Conservation (phyloP, 768 basidiomycete species). For the Thelephora ganbajun region DNA sequence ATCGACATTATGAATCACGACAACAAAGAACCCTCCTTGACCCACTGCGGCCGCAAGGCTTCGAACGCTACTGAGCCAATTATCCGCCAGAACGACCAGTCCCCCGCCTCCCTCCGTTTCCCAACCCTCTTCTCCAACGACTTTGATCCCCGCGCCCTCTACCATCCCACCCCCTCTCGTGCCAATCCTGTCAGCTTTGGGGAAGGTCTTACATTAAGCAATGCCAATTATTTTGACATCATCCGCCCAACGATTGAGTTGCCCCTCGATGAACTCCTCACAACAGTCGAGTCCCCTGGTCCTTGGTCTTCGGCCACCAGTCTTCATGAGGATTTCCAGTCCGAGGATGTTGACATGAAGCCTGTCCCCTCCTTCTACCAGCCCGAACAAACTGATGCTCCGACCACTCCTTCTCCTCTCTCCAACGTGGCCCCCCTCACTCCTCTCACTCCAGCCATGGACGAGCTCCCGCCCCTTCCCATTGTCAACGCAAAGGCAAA, state of each 20-base stretch:
- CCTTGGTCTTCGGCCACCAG: slow-evolving; percentile 15
- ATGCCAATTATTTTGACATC: slow-evolving; percentile 39
- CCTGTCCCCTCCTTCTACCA: slow-evolving; percentile 9
- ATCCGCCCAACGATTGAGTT: slow-evolving; percentile 73
- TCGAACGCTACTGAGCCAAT: slow-evolving; percentile 5
- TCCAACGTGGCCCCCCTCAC: slow-evolving; percentile 23
- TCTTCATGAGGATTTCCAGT: slow-evolving; percentile 8
- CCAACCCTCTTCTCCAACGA: slow-evolving; percentile 60
- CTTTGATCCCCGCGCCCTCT: slow-evolving; percentile 66
- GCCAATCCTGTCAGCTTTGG: slow-evolving; percentile 64
- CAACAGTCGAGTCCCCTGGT: slow-evolving; percentile 25
- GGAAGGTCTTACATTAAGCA: slow-evolving; percentile 41
- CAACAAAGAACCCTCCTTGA: slow-evolving; percentile 24
- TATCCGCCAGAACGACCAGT: slow-evolving; percentile 4
- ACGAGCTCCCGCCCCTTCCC: slow-evolving; percentile 36
- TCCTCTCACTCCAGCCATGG: slow-evolving; percentile 25
- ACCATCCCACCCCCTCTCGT: slow-evolving; percentile 54
- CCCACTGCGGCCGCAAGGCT: slow-evolving; percentile 20
- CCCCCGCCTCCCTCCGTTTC: slow-evolving; percentile 37
- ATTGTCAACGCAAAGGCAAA: slow-evolving; percentile 16
- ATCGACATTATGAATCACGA: slow-evolving; percentile 7
- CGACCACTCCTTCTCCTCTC: slow-evolving; percentile 19
- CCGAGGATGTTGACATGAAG: slow-evolving; percentile 20
- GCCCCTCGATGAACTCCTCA: slow-evolving; percentile 69
- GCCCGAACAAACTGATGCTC: slow-evolving; percentile 15